These are phyloP conservation scores for Fonsecaea monophora DNA, from an alignment of 2,329 filamentous ascomycete genomes.

Conservation along the genomic window DNA sequence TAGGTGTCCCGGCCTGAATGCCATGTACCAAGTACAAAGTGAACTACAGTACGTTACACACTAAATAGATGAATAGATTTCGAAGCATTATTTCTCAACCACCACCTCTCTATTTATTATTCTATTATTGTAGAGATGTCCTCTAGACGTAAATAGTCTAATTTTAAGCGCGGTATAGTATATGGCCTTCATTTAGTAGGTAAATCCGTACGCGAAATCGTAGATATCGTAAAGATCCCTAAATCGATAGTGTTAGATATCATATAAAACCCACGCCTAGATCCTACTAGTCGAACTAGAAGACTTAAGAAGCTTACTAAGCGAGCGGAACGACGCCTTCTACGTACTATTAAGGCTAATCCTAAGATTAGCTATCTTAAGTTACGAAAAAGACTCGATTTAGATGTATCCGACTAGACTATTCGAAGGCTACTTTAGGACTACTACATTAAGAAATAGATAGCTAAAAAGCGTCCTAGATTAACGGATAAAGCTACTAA, in stretches of 20 bases:
- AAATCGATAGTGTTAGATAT: background rate
- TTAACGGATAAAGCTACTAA: background rate
- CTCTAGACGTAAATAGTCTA: background rate
- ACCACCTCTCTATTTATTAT: background rate
- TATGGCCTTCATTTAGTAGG: background rate
- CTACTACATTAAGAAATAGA: background rate
- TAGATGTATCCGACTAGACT: background rate
- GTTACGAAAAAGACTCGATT: background rate
- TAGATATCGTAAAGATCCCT: background rate
- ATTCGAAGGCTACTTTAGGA: background rate
- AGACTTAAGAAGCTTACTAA: background rate
- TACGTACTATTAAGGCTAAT: background rate
- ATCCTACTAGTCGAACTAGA: background rate
- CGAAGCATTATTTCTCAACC: background rate
- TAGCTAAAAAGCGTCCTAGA: background rate
- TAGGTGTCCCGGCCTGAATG: too few relatives aligned
- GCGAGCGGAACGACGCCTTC: background rate
- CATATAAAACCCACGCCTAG: background rate
- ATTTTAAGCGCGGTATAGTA: background rate
- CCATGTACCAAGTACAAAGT: too few relatives aligned
- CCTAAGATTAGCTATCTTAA: background rate
- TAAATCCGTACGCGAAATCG: conserved; percentile 1
- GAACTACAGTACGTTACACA: too few relatives aligned
- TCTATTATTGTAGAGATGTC: background rate
- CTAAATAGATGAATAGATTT: conserved; percentile 1